Base-by-base conservation (phyloP, 305 asterid genomes). In the Striga hermonthica region DNA sequence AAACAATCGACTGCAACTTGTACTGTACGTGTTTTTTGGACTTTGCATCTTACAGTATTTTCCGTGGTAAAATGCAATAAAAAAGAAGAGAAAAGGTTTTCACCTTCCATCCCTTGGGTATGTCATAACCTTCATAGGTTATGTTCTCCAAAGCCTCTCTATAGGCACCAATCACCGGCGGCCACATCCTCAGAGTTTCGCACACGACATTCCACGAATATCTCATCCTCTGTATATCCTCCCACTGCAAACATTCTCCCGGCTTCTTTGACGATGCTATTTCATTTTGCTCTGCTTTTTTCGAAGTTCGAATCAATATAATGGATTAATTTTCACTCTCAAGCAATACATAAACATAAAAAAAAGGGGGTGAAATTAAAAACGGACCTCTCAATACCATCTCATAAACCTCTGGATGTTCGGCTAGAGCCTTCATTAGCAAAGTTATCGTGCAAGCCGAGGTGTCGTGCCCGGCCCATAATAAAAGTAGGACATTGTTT, bases 21-120 rank as follows among this genome's bases (percentile, higher is more conserved):
- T 22, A 22, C 31, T 22, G 2, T 22, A 22, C 31, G 31, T 22
- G 31, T 22, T 22, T 22, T 22, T 22, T 22, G 31, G 31, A 22
- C 31, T 22, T 22, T 22, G 31, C 31, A 22, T 0, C 31, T 22
- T 22, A 22, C 2, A 22, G 31, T 22, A 22, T 22, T 22, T 22
- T 22, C 2, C 31, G 31, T 22, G 31, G 31, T 22, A 22, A 1
- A 22, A 22, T 22, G 31, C 31, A 22, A 22, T n/a, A 47, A 47
- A 6, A 4, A 40, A 8, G 9, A 47, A 4, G 4, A 47, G 9
- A 9, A 9, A 47, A 49, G 7, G 3, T 36, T 3, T 9, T 57
- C 11, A 83, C 83, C 83, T 78, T 82, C 86, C 83, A 82, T 9
- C 88, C 88, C 66, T 77, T 82, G 9, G 88, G 91, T 22, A 84